Evolutionary conservation across 2,329 filamentous ascomycete species (phyloP).

Genomic region (Colletotrichum australisinense): DNA sequence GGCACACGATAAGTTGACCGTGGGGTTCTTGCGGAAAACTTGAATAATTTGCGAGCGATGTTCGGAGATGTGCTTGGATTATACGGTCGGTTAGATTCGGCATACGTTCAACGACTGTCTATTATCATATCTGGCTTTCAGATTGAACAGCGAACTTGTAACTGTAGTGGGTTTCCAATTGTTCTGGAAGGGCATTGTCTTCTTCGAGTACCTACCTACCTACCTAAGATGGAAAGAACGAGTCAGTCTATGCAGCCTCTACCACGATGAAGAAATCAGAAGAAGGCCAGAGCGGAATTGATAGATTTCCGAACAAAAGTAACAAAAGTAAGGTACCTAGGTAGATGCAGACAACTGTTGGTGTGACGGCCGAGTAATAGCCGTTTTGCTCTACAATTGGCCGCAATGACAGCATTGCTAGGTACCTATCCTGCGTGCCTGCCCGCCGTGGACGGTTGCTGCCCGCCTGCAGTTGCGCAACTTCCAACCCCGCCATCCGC

Average conservation of each 20-base stretch:
- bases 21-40: constrained; percentile 7
- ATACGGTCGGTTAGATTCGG: constrained; percentile 6
- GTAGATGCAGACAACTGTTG: not conserved
- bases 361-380: not conserved
- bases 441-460: not conserved
- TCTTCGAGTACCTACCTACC: not conserved
- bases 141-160: not conserved
- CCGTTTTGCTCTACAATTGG: not conserved
- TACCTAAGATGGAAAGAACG: not conserved
- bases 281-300: not conserved
- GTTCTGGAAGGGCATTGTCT: not conserved
- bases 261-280: not conserved
- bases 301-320: too few relatives aligned
- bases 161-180: not conserved
- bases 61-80: not conserved
- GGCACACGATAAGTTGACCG: constrained; percentile 4
- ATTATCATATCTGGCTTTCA: not conserved
- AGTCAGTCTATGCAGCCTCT: not conserved
- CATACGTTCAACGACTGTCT: not conserved
- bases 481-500: constrained; percentile 21
- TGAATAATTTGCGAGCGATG: constrained; percentile 9
- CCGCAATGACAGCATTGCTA: not conserved
- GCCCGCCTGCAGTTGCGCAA: not conserved
- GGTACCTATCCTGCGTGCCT: not conserved
- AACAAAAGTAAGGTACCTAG: too few relatives aligned